These are phyloP conservation scores for Talaromyces sp. DNA, from an alignment of 2,329 filamentous ascomycete species.

Conservation along the genomic window DNA sequence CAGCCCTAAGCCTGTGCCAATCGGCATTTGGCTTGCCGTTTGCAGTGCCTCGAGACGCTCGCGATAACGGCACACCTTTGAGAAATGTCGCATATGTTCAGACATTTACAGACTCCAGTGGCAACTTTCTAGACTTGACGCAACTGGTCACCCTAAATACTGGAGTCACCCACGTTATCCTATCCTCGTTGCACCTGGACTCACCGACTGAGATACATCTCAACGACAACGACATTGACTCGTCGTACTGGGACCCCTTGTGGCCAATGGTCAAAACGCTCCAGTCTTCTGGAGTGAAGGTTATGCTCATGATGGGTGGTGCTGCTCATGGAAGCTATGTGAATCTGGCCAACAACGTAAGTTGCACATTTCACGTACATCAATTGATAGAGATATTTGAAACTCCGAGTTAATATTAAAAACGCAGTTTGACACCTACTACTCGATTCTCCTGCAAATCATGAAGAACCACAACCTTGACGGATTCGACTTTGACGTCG, in stretches of 20 bases:
- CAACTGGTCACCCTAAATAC: slow-evolving; percentile 39
- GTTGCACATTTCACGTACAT: neutral
- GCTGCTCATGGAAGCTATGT: slow-evolving; percentile 48
- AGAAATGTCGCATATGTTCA: slow-evolving; percentile 22
- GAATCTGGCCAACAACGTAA: slow-evolving; percentile 22
- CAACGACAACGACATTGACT: slow-evolving; percentile 43
- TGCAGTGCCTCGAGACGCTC: neutral
- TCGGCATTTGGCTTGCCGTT: neutral
- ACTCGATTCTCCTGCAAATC: slow-evolving; percentile 35
- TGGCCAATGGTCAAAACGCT: slow-evolving; percentile 48
- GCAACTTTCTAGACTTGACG: slow-evolving; percentile 40
- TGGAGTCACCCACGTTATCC: slow-evolving; percentile 45
- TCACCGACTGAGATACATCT: slow-evolving; percentile 48
- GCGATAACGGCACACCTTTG: slow-evolving; percentile 5
- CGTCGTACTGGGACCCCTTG: slow-evolving; percentile 20
- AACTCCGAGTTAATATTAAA: neutral
- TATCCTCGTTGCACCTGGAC: slow-evolving; percentile 48
- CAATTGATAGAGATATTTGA: neutral
- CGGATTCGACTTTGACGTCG: slow-evolving; percentile 44
- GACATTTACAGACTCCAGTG: slow-evolving; percentile 18
- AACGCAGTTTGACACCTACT: slow-evolving; percentile 44
- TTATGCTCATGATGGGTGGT: slow-evolving; percentile 51
- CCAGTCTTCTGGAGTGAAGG: slow-evolving; percentile 47
- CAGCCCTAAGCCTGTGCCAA: neutral
- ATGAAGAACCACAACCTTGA: slow-evolving; percentile 29